Conservation (phyloP, 345 rosid genomes). For the Boechera divaricarpa region DNA sequence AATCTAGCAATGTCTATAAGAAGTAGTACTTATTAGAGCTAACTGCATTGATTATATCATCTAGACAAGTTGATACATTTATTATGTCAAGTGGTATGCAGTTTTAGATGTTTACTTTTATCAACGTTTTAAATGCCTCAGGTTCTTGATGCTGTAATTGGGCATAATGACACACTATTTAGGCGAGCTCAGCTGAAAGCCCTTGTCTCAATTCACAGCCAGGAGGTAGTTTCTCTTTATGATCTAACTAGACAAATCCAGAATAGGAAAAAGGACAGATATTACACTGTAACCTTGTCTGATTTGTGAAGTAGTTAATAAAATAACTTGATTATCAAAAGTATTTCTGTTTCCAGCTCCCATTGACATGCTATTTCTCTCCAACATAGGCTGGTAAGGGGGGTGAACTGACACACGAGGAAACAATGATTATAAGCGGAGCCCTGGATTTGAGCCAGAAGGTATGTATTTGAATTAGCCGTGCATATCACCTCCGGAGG, state of each 20-base stretch:
- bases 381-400: constrained; percentile 90
- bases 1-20: constrained; percentile 9
- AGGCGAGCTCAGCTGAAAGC: constrained; percentile 88
- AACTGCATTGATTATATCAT: constrained; percentile 21
- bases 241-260: neutral
- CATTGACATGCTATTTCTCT: constrained; percentile 39
- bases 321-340: constrained; percentile 29
- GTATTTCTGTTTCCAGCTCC: constrained; percentile 38
- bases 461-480: constrained; percentile 48
- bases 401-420: constrained; percentile 97
- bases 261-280: neutral
- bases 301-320: constrained; percentile 17
- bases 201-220: constrained; percentile 80
- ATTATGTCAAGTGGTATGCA: neutral
- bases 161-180: constrained; percentile 71
- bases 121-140: constrained; percentile 41
- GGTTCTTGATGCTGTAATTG: constrained; percentile 77
- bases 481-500: neutral
- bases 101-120: constrained; percentile 19
- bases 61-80: constrained; percentile 26
- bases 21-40: constrained; percentile 5
- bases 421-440: constrained; percentile 94
- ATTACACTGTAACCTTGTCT: constrained; percentile 6
- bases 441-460: constrained; percentile 94
- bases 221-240: constrained; percentile 59